Conservation (phyloP, 2,329 filamentous ascomycete genomes). For the Neurospora sp. region DNA sequence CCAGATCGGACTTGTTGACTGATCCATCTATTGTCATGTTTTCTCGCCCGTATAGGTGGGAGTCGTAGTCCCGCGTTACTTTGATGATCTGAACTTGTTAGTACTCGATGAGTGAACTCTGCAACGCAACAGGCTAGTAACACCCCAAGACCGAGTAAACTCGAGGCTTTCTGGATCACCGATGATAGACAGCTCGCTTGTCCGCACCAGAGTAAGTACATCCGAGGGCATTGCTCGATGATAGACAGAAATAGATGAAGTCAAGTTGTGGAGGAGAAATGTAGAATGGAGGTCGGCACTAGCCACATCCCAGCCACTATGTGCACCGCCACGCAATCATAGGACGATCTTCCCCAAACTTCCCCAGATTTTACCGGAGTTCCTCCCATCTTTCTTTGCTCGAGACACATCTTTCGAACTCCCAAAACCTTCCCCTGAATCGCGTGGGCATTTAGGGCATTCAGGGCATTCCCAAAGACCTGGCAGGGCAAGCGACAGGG, state of each 20-base stretch:
- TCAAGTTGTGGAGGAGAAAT: neutral
- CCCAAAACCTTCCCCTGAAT: neutral
- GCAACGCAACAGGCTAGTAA: neutral
- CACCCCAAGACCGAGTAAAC: neutral
- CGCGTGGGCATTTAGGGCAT: neutral
- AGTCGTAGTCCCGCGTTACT: neutral
- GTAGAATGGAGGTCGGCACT: neutral
- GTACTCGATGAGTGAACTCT: neutral
- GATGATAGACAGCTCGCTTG: neutral
- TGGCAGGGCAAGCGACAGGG: neutral
- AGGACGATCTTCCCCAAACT: neutral
- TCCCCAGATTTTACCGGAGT: neutral
- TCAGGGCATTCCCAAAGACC: neutral
- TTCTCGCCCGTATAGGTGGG: neutral
- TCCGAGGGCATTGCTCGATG: neutral
- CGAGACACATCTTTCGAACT: neutral
- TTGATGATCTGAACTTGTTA: neutral
- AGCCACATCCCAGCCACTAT: neutral
- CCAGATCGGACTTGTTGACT: neutral
- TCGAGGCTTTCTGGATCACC: neutral
- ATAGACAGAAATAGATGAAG: neutral
- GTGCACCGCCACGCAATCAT: neutral
- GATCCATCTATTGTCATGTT: neutral
- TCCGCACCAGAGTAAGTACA: neutral
- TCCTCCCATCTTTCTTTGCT: neutral